These are phyloP conservation scores for Plasmodium fragile DNA, from an alignment of 169 alveolate species.

Conservation along the genomic window DNA sequence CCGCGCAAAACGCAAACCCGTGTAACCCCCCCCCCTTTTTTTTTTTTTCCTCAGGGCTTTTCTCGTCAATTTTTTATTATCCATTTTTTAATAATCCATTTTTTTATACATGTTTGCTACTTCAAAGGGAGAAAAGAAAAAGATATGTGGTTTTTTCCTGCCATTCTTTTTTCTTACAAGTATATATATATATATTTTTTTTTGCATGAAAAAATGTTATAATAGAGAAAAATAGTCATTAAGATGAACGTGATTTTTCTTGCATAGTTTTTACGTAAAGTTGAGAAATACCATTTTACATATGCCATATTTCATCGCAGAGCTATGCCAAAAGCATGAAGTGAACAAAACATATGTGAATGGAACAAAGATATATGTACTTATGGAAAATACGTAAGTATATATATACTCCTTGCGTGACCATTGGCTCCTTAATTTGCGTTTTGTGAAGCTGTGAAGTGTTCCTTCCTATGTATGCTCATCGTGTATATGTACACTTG, in stretches of 20 bases:
- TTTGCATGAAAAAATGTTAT: neutral
- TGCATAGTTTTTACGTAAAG: neutral
- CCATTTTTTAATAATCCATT: too few species aligned
- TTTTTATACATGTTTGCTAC: neutral
- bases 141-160: neutral
- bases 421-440: neutral
- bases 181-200: neutral
- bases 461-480: neutral
- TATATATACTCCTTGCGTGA: neutral
- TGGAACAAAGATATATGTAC: neutral
- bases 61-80: neutral
- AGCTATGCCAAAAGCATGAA: neutral
- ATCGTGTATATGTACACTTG: neutral
- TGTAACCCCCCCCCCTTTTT: neutral
- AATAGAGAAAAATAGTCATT: neutral
- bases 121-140: neutral
- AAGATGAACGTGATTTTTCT: neutral
- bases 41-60: neutral
- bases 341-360: neutral
- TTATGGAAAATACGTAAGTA: neutral
- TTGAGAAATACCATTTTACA: neutral
- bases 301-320: neutral
- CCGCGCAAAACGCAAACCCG: neutral
- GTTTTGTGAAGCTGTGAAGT: conserved; percentile 5
- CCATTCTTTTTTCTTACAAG: neutral